Evolutionary conservation across 163 green algal genomes (phyloP), one percentile per base, ranked within the genome.

Genomic region (Scenedesmus sp.): DNA sequence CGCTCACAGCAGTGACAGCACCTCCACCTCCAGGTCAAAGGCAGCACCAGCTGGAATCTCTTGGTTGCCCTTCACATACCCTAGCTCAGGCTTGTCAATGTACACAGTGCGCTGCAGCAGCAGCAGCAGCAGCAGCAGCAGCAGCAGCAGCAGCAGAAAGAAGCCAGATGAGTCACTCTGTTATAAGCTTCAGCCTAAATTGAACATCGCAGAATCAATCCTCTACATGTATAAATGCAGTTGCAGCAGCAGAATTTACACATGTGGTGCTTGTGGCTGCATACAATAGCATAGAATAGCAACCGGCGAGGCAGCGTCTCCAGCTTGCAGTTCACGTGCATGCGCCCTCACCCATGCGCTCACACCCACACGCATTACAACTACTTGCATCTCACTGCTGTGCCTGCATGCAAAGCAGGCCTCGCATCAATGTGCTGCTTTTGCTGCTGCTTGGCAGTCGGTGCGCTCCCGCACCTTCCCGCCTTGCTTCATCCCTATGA

Each of bases 401-500:
- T n/a, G n/a, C n/a, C n/a, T n/a, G n/a, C n/a, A n/a, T n/a, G n/a
- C n/a, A n/a, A n/a, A n/a, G n/a, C n/a, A n/a, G n/a, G n/a, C n/a
- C n/a, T n/a, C n/a, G 53, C 53, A 65, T 20, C 61, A 73, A 35
- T 15, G 30, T 20, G 30, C 30, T 37, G 26, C 65, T 76, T 0
- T 43, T n/a, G 33, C 53, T n/a, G n/a, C n/a, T n/a, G n/a, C n/a
- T n/a, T n/a, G n/a, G n/a, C n/a, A n/a, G n/a, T n/a, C n/a, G n/a
- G n/a, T n/a, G n/a, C n/a, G n/a, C n/a, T n/a, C n/a, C n/a, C n/a
- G n/a, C 83, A 97, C 94, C 95, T 96, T 98, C 80, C 97, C 97
- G 7, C 97, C 97, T 24, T 87, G 88, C 61, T 95, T 95, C 97
- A 99, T 99, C 72, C 97, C 97, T 0, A 98, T 56, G 0, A 97